These are phyloP conservation scores for Heliamphora exappendiculata DNA, from an alignment of 148 eudicot species.

Conservation along the genomic window DNA sequence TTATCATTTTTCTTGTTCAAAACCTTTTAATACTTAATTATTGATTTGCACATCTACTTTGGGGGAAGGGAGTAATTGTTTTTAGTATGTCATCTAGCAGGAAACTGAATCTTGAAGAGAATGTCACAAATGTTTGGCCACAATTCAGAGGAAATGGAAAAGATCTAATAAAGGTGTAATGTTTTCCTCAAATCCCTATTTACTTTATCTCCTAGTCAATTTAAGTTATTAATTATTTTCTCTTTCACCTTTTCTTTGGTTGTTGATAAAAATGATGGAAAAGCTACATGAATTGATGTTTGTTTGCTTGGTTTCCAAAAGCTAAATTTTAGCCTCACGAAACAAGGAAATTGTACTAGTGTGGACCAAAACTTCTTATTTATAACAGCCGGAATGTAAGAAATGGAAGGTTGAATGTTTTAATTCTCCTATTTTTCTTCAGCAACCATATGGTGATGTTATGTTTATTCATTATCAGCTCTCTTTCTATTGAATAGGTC, in stretches of 20 bases:
- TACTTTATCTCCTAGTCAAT: neutral
- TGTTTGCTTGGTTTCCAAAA: neutral
- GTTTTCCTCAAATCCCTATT: neutral
- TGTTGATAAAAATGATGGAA: neutral
- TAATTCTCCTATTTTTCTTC: neutral
- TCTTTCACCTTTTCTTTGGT: neutral
- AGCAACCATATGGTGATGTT: neutral
- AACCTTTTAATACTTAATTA: neutral
- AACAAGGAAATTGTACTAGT: neutral
- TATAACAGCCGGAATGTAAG: neutral
- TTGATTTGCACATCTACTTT: neutral
- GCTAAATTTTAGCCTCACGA: neutral
- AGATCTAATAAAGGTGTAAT: constrained; percentile 64
- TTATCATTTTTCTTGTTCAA: neutral
- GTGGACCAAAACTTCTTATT: neutral
- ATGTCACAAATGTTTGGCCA: constrained; percentile 78
- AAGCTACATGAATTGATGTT: neutral
- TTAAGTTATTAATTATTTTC: constrained; percentile 1
- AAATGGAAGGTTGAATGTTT: neutral
- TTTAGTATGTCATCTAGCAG: constrained; percentile 29
- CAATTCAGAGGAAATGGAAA: constrained; percentile 72
- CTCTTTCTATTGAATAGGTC: constrained; percentile 39
- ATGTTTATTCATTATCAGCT: neutral
- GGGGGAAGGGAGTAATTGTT: constrained; percentile 5
- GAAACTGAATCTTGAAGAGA: constrained; percentile 83